These are phyloP conservation scores for Cornus controversa DNA, from an alignment of 148 eudicot genomes.

Conservation along the genomic window DNA sequence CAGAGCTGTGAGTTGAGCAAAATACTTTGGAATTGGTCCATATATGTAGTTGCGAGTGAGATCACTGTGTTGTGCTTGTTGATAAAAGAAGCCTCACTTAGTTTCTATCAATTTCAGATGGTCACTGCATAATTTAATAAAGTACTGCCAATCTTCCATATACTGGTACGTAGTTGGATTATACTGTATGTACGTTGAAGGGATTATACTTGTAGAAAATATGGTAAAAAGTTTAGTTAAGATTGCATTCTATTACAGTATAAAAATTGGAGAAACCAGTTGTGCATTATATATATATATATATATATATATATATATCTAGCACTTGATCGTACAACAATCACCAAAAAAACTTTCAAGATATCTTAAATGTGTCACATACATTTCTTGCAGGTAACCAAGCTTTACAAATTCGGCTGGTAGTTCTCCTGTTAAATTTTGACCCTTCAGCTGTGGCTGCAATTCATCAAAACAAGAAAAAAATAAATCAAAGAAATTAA, in stretches of 20 bases:
- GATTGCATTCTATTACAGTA: background rate
- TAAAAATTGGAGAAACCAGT: too few species aligned
- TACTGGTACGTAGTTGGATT: background rate
- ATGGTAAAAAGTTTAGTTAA: background rate
- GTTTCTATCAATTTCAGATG: background rate
- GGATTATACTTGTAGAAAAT: background rate
- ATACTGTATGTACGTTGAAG: too few species aligned
- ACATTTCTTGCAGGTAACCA: slow-evolving; percentile 52
- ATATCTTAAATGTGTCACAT: slow-evolving; percentile 30
- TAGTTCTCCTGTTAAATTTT: slow-evolving; percentile 64
- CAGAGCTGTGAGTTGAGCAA: slow-evolving; percentile 52
- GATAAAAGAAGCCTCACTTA: slow-evolving; percentile 14
- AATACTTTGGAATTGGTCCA: slow-evolving; percentile 64
- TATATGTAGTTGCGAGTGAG: slow-evolving; percentile 59
- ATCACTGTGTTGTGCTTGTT: slow-evolving; percentile 68
- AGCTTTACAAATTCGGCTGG: slow-evolving; percentile 63
- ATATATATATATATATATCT: too few species aligned
- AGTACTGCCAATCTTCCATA: background rate
- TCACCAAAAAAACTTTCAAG: too few species aligned
- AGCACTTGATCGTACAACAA: too few species aligned
- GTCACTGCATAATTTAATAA: background rate
- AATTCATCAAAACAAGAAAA: background rate
- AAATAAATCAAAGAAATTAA: background rate
- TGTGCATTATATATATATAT: too few species aligned
- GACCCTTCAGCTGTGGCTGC: slow-evolving; percentile 68